Conservation (phyloP, 495 filamentous ascomycete genomes). For the Annulohypoxylon nitens region DNA sequence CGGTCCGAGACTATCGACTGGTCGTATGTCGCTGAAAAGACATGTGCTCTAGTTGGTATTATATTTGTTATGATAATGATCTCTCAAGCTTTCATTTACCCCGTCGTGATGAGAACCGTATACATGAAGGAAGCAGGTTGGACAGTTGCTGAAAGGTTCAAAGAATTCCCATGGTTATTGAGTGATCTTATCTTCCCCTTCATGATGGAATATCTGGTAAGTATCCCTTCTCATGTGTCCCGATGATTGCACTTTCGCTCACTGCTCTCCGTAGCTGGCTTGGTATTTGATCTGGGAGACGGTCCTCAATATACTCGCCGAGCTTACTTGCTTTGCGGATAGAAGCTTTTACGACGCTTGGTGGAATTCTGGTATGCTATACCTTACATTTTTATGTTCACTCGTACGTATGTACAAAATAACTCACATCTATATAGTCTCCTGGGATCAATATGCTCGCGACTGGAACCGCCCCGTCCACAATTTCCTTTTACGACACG, state of each 20-base stretch:
- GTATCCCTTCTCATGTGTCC: conserved; percentile 13
- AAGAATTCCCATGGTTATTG: conserved; percentile 76
- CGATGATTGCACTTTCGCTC: not conserved
- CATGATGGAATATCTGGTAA: conserved; percentile 77
- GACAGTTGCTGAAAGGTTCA: conserved; percentile 68
- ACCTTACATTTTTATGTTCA: not conserved
- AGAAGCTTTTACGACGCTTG: conserved; percentile 82
- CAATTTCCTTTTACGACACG: conserved; percentile 78
- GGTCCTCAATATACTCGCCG: conserved; percentile 79
- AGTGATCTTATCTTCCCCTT: conserved; percentile 79
- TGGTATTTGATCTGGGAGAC: conserved; percentile 89
- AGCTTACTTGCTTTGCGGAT: conserved; percentile 80
- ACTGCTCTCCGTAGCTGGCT: conserved; percentile 49
- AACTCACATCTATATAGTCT: conserved; percentile 51
- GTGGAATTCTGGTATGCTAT: conserved; percentile 66
- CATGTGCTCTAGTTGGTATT: conserved; percentile 74
- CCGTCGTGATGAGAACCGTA: conserved; percentile 74
- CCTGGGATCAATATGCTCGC: conserved; percentile 77
- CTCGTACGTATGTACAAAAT: not conserved
- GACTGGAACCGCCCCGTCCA: conserved; percentile 83
- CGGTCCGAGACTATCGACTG: conserved; percentile 76
- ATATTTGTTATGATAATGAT: conserved; percentile 73
- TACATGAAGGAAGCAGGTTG: conserved; percentile 73
- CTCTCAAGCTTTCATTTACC: conserved; percentile 71
- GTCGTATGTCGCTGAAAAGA: conserved; percentile 78